A percentile compares a stretch with the other conserved stretches of the same genome.
These are phyloP conservation scores for Populus euphratica DNA, from an alignment of 345 rosid genomes.

Conservation along the genomic window DNA sequence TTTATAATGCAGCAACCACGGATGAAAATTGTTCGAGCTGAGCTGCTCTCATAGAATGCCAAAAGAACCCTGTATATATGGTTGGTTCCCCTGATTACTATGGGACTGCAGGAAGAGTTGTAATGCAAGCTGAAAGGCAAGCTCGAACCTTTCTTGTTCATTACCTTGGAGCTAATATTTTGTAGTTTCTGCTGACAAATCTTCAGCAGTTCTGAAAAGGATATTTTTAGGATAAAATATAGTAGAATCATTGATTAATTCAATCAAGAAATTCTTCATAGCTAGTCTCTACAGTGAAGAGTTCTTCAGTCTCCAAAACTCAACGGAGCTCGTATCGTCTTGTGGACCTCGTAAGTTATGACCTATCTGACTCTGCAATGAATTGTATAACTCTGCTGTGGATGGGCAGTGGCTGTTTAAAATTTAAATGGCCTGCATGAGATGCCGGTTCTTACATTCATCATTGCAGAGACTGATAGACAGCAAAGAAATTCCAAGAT, in stretches of 20 bases:
- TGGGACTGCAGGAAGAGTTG: constrained; percentile 95
- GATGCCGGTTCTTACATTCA: too few species aligned
- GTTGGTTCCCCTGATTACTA: constrained; percentile 82
- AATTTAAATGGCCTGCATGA: neutral
- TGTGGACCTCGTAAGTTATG: too few species aligned
- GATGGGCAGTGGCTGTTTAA: too few species aligned
- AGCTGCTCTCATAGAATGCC: constrained; percentile 83
- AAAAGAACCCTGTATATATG: constrained; percentile 84
- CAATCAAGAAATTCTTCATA: too few species aligned
- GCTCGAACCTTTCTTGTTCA: neutral
- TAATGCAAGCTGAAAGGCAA: constrained; percentile 41
- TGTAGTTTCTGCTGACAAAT: neutral
- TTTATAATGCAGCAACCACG: neutral
- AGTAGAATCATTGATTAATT: neutral
- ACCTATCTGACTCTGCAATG: too few species aligned
- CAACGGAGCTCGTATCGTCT: too few species aligned
- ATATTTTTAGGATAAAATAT: neutral
- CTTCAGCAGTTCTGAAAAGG: neutral
- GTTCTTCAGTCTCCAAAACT: too few species aligned
- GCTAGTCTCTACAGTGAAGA: too few species aligned
- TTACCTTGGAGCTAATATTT: neutral
- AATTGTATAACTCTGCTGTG: too few species aligned
- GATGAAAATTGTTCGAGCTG: constrained; percentile 57
- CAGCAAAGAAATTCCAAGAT: too few species aligned
- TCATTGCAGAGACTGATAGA: too few species aligned